Evolutionary conservation across 2,329 filamentous ascomycete species (phyloP).

Genomic region (Penicillium capsulatum): DNA sequence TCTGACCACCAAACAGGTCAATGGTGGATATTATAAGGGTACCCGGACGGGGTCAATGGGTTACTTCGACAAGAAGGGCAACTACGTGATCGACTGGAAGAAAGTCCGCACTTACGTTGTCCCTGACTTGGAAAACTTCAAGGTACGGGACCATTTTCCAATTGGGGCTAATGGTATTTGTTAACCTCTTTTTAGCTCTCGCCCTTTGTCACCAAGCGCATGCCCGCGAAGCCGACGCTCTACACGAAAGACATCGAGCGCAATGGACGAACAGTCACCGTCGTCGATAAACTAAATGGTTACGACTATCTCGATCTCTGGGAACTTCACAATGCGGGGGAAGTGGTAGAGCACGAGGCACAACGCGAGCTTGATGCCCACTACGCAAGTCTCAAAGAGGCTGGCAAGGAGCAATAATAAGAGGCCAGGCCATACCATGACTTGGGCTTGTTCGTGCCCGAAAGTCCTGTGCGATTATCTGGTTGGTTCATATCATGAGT

Average conservation of each 20-base stretch:
- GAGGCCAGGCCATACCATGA: too few species aligned
- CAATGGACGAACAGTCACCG: constrained; percentile 23
- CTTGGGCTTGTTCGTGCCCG: too few species aligned
- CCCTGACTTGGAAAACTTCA: constrained; percentile 66
- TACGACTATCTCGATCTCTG: constrained; percentile 39
- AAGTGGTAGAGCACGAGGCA: constrained; percentile 26
- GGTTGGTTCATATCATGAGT: too few species aligned
- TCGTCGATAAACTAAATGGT: constrained; percentile 31
- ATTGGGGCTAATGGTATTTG: neutral
- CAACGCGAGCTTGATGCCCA: constrained; percentile 7
- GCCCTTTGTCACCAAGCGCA: constrained; percentile 45
- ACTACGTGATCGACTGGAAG: constrained; percentile 73
- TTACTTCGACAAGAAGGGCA: constrained; percentile 59
- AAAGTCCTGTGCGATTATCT: too few species aligned
- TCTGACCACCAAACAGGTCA: constrained; percentile 89
- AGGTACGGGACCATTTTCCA: constrained; percentile 49
- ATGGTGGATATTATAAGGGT: constrained; percentile 96
- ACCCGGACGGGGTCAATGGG: constrained; percentile 86
- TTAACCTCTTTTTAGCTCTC: constrained; percentile 35
- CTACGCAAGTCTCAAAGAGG: too few species aligned
- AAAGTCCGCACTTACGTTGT: constrained; percentile 91
- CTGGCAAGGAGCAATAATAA: too few species aligned
- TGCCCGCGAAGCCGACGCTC: constrained; percentile 25
- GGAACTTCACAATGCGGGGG: constrained; percentile 35
- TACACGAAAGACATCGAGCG: constrained; percentile 31